Evolutionary conservation across 1,284 basidiomycete species (phyloP).

Genomic region (Dichomitus squalens): DNA sequence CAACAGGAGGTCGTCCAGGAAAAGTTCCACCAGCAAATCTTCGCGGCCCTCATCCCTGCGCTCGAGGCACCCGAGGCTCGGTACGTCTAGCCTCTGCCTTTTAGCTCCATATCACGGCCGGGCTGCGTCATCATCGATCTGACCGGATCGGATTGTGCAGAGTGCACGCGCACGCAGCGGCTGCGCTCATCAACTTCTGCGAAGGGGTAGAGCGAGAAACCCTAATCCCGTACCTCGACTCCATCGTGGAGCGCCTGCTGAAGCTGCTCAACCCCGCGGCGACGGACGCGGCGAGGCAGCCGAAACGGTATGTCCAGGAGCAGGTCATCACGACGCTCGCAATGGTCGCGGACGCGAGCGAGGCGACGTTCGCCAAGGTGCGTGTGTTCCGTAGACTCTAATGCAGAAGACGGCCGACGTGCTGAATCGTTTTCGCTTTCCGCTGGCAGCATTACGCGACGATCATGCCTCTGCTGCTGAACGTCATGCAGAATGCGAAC

Average conservation of each 20-base stretch:
- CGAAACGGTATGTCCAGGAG: conserved; percentile 74
- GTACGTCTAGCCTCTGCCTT: conserved; percentile 39
- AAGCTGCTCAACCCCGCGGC: conserved; percentile 57
- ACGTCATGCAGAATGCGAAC: conserved; percentile 71
- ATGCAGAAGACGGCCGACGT: background rate
- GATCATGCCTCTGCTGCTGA: conserved; percentile 78
- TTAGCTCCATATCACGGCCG: background rate
- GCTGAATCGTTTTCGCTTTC: no score
- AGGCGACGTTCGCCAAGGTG: conserved; percentile 70
- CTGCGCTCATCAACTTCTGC: conserved; percentile 88
- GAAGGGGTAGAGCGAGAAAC: conserved; percentile 77
- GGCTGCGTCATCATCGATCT: background rate
- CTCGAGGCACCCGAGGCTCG: conserved; percentile 76
- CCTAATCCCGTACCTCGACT: conserved; percentile 74
- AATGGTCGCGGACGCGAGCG: conserved; percentile 84
- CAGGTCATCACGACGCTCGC: conserved; percentile 83
- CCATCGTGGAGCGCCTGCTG: conserved; percentile 72
- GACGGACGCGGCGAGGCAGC: conserved; percentile 37
- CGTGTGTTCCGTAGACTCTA: background rate
- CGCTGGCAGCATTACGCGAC: conserved; percentile 61
- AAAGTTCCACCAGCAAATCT: conserved; percentile 66
- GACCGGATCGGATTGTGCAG: conserved; percentile 38
- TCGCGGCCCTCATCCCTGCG: conserved; percentile 70
- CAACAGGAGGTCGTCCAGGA: conserved; percentile 74
- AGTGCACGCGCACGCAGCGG: conserved; percentile 82